Conservation (phyloP, 2,329 filamentous ascomycete species). For the Monosporascus sp. region DNA sequence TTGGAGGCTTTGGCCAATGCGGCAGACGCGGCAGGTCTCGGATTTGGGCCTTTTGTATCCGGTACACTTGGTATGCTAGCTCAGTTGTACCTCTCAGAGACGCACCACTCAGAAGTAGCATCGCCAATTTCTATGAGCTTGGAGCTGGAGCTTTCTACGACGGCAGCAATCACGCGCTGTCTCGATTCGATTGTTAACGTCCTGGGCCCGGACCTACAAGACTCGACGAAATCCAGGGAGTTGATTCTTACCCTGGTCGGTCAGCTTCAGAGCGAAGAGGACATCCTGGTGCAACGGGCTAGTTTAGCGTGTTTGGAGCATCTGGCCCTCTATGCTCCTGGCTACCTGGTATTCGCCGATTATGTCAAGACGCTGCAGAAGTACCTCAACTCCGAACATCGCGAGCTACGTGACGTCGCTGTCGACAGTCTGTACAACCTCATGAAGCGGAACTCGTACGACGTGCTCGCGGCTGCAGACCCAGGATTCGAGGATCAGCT, state of each 20-base stretch:
- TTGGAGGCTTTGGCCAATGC: conserved; percentile 81
- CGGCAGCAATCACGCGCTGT: conserved; percentile 77
- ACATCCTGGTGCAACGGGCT: conserved; percentile 65
- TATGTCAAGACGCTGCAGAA: conserved; percentile 81
- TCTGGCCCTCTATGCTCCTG: conserved; percentile 84
- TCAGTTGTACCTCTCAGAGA: conserved; percentile 86
- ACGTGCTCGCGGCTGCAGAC: conserved; percentile 71
- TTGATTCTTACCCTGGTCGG: conserved; percentile 81
- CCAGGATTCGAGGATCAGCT: conserved; percentile 82
- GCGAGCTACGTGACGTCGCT: conserved; percentile 69
- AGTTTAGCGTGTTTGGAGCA: conserved; percentile 84
- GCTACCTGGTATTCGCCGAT: conserved; percentile 73
- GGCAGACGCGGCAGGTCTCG: conserved; percentile 85
- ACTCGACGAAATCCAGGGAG: conserved; percentile 85
- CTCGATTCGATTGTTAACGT: conserved; percentile 97
- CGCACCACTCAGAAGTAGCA: conserved; percentile 78
- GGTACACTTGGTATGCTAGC: conserved; percentile 90
- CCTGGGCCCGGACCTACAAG: conserved; percentile 88
- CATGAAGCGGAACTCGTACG: conserved; percentile 85
- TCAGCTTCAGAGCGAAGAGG: conserved; percentile 73
- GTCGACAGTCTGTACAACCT: conserved; percentile 87
- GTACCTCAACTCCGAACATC: conserved; percentile 64
- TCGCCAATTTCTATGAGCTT: conserved; percentile 83
- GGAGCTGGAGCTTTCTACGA: conserved; percentile 77
- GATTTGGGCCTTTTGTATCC: conserved; percentile 85